Evolutionary conservation across 2,329 filamentous ascomycete species (phyloP).

Genomic region (Cladorrhinum sp.): DNA sequence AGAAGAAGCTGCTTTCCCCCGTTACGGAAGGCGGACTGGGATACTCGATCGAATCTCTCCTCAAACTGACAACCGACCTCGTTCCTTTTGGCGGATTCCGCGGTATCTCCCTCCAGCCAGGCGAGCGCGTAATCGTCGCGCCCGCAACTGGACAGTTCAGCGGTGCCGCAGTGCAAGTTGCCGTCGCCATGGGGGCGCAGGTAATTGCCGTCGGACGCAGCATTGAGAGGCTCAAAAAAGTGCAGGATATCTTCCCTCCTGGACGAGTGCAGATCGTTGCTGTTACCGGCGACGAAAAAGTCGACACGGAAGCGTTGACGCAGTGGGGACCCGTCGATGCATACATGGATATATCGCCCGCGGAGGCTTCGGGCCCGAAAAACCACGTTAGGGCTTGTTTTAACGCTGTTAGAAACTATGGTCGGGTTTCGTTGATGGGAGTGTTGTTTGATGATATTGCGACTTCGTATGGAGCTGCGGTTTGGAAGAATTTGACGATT

Average conservation of each 20-base stretch:
- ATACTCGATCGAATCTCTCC: constrained; percentile 40
- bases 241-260: constrained; percentile 31
- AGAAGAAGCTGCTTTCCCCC: constrained; percentile 28
- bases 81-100: constrained; percentile 47
- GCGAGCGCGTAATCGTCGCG: constrained; percentile 45
- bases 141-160: constrained; percentile 49
- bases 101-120: constrained; percentile 41
- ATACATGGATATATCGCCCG: constrained; percentile 46
- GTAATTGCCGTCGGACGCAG: constrained; percentile 51
- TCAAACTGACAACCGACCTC: constrained; percentile 34
- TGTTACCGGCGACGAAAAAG: constrained; percentile 40
- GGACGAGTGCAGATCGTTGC: constrained; percentile 39
- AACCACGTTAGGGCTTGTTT: constrained; percentile 41
- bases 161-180: constrained; percentile 43
- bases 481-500: constrained; percentile 36
- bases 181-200: constrained; percentile 46
- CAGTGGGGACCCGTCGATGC: constrained; percentile 38
- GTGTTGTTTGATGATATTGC: constrained; percentile 27
- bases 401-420: constrained; percentile 34
- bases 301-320: constrained; percentile 33
- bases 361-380: constrained; percentile 30
- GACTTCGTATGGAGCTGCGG: constrained; percentile 30
- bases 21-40: constrained; percentile 30
- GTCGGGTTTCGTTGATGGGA: constrained; percentile 36
- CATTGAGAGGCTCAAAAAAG: constrained; percentile 32